phyloP scores from a whole-genome alignment of 805 yeast species.

The Metschnikowia sp. region DNA sequence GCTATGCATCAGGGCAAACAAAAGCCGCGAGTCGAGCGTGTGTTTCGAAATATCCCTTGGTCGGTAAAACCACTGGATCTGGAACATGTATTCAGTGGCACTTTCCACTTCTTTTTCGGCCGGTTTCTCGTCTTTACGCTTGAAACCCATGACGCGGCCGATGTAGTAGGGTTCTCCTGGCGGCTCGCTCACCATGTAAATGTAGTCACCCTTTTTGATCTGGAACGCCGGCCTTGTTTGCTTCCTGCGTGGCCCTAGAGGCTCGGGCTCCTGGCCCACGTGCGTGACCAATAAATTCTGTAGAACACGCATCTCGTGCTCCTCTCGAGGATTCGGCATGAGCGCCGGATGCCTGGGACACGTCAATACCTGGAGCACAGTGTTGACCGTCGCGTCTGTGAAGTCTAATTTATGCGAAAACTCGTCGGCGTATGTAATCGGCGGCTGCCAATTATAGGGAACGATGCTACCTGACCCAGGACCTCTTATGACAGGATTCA shows the following conservation, averaged over 20 bases:
- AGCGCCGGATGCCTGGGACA: conserved; percentile 32
- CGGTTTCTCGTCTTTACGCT: conserved; percentile 6
- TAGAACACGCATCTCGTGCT: conserved; percentile 8
- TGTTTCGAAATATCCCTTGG: conserved; percentile 77
- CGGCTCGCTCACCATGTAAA: conserved; percentile 86
- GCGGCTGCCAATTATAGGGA: conserved; percentile 49
- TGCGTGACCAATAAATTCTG: conserved; percentile 9
- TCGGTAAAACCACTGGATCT: conserved; percentile 88
- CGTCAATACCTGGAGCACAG: conserved; percentile 32
- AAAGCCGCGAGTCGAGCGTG: conserved; percentile 65
- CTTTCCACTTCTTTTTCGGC: conserved; percentile 8
- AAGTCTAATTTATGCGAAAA: conserved; percentile 45
- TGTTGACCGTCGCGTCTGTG: conserved; percentile 40
- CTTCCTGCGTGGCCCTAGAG: conserved; percentile 5
- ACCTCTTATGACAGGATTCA: not conserved
- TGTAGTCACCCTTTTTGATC: conserved; percentile 57
- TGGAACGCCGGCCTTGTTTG: conserved; percentile 25
- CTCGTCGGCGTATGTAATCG: conserved; percentile 28
- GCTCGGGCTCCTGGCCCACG: conserved; percentile 9
- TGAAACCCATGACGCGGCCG: conserved; percentile 78
- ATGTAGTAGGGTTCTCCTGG: conserved; percentile 93
- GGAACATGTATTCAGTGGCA: conserved; percentile 55
- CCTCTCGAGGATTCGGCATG: conserved; percentile 1
- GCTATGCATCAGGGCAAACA: conserved; percentile 82
- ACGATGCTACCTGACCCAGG: not conserved